Base-by-base conservation (phyloP, 2,329 filamentous ascomycete species). In the Alternaria ventricosa region DNA sequence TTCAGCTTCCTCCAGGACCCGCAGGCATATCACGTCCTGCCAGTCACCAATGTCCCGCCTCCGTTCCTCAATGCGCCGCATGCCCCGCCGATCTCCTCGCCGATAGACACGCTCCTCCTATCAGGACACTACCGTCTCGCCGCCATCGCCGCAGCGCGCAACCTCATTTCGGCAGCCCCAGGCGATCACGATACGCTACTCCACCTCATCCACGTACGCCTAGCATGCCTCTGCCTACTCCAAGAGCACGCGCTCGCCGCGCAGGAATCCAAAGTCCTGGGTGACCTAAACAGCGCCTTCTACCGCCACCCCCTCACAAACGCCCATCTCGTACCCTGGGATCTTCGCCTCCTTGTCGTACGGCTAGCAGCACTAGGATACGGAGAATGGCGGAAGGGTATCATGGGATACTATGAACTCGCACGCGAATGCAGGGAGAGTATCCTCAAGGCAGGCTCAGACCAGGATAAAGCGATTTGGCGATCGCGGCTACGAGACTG, bases 321-420 rank as follows among this genome's bases (percentile, higher is more conserved):
- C 49, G 67, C 69, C 6, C 80, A 82, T 49, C 85, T 97, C 0
- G 91, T 95, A 0, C 95, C 95, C 0, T 99, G 96, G 94, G 87
- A 91, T 45, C 85, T 99, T 56, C 88, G 96, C 7, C 87, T 97
- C 3, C 85, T 98, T 15, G 90, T 91, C 7, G 91, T 97, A 9
- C 87, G 94, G 2, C 85, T 98, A 20, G 93, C 97, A 70, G 93
- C 92, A 0, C 87, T 97, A 49, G 93, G 93, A 1, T 96, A 96
- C 67, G 90, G 90, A 5, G 96, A 99, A 79, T 88, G 90, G 54
- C 87, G 95, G 5, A 87, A 94, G 65, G 92, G 92, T 4, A 90
- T 99, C 61, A 95, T 96, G 85, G 92, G 92, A 47, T 93, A 97
- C 77, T 97, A 97, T 76, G 94, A 97, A 66, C 86, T 98, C 3